Conservation (phyloP, 2,329 filamentous ascomycete genomes). For the Grosmannia penicillata region DNA sequence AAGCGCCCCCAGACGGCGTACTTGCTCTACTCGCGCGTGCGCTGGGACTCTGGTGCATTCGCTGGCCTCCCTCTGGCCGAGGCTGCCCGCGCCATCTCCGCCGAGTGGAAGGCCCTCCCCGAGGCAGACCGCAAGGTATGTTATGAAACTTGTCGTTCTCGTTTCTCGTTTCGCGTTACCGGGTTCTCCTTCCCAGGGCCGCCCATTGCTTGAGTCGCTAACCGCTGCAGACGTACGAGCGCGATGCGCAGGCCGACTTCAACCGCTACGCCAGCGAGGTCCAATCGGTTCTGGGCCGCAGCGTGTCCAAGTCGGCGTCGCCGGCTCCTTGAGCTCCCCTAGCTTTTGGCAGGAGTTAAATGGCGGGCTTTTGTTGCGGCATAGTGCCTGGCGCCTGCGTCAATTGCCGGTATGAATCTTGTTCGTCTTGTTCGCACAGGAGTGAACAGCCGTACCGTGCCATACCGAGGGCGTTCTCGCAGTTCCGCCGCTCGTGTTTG, state of each 20-base stretch:
- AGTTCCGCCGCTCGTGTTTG: too few species aligned
- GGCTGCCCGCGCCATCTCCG: slow-evolving; percentile 12
- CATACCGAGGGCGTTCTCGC: too few species aligned
- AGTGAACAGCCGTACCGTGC: too few species aligned
- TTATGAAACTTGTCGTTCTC: too few species aligned
- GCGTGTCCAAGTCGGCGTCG: not conserved
- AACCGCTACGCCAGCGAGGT: slow-evolving; percentile 19
- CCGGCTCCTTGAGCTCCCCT: not conserved
- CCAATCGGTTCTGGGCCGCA: slow-evolving; percentile 10
- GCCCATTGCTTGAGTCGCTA: not conserved
- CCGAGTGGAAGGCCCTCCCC: slow-evolving; percentile 29
- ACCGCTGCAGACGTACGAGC: slow-evolving; percentile 18
- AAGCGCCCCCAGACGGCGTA: slow-evolving; percentile 21
- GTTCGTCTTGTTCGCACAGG: too few species aligned
- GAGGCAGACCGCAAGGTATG: slow-evolving; percentile 26
- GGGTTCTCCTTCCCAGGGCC: not conserved
- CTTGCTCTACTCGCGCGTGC: slow-evolving; percentile 22
- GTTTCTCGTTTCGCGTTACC: not conserved
- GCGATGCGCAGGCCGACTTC: slow-evolving; percentile 16
- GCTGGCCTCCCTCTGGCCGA: slow-evolving; percentile 8
- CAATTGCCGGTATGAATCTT: too few species aligned
- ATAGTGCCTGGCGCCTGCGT: too few species aligned
- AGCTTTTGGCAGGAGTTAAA: too few species aligned
- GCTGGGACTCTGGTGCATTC: slow-evolving; percentile 18
- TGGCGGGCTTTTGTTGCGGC: too few species aligned